A percentile compares a stretch with the other conserved stretches of the same genome.
Evolutionary conservation across 2,329 filamentous ascomycete species (phyloP).

Genomic region (Rosellinia necatrix): DNA sequence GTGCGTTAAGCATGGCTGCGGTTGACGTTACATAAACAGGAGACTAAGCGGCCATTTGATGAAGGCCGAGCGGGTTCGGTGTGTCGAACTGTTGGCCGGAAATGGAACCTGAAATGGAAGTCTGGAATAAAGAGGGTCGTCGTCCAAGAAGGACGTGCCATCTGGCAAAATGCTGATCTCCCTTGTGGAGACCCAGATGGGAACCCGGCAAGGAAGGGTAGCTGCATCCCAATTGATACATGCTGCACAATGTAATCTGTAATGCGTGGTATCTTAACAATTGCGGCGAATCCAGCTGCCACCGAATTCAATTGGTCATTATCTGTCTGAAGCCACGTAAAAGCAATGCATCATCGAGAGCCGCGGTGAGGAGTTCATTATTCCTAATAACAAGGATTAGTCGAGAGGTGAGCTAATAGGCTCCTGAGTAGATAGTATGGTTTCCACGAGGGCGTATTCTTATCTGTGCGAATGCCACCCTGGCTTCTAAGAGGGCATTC

Average conservation of each 20-base stretch:
- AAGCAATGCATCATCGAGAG: slow-evolving; percentile 19
- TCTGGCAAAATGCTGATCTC: slow-evolving; percentile 48
- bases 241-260: slow-evolving; percentile 27
- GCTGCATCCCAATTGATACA: slow-evolving; percentile 36
- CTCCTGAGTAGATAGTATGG: slow-evolving; percentile 1
- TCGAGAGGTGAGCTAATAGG: slow-evolving; percentile 15
- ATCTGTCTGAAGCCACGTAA: slow-evolving; percentile 22
- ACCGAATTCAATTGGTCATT: slow-evolving; percentile 31
- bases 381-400: slow-evolving; percentile 11
- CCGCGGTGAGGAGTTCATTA: slow-evolving; percentile 18
- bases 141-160: slow-evolving; percentile 53
- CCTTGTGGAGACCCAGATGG: slow-evolving; percentile 45
- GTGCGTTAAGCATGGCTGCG: slow-evolving; percentile 27
- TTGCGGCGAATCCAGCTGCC: slow-evolving; percentile 36
- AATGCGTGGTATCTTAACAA: slow-evolving; percentile 26
- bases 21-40: slow-evolving; percentile 26
- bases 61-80: slow-evolving; percentile 34
- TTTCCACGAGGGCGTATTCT: slow-evolving; percentile 13
- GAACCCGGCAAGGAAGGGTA: slow-evolving; percentile 42
- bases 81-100: slow-evolving; percentile 30
- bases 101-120: slow-evolving; percentile 35
- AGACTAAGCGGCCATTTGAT: slow-evolving; percentile 31
- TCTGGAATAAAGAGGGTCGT: slow-evolving; percentile 38
- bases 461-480: slow-evolving; percentile 14
- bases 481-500: slow-evolving; percentile 4